Base-by-base conservation (phyloP, 2,329 filamentous ascomycete species). In the Sphaerostilbella broomeana region DNA sequence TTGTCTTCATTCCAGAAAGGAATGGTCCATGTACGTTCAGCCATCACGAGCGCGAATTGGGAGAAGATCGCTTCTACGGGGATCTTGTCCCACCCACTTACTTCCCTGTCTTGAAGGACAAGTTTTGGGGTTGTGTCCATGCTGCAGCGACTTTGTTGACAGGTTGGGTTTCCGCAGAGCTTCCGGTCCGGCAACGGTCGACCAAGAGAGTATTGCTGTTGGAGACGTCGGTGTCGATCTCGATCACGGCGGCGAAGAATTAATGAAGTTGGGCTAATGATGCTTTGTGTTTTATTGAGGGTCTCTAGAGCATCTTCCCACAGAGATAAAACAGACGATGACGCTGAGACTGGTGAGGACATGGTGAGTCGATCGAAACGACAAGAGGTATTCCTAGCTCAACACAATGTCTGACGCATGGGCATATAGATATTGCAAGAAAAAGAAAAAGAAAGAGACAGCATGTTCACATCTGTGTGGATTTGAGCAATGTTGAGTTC, bases 111-210 rank as follows among this genome's bases (percentile, higher is more conserved):
- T 5, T 16, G 6, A 3, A 47, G 27, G 16, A 43, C 38, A 4
- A 37, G 5, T 13, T 22, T 11, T 19, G 38, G 31, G 4, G 35
- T n/a, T n/a, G n/a, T n/a, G n/a, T n/a, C n/a, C n/a, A n/a, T n/a
- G n/a, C n/a, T 19, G 8, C 22, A 18, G 4, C 21, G 24, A 12
- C 52, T 46, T 10, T 40, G n/a, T 4, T 21, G 2, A 15, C 52
- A 55, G 3, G 12, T 3, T n/a, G 22, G n/a, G 13, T 49, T 27
- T 11, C 42, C 46, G 12, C 54, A 56, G 43, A 50, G 51, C 9
- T 18, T 35, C 20, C 34, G 28, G 3, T 32, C 25, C 8, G 47
- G 45, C 22, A 43, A 30, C 8, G 47, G 51, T 10, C 54, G 46
- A 16, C 54, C 54, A 1, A 17, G 41, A 1, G 35, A 36, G n/a